Evolutionary conservation across 208 protist genomes (phyloP).

Genomic region (Trichomonas gallinae): DNA sequence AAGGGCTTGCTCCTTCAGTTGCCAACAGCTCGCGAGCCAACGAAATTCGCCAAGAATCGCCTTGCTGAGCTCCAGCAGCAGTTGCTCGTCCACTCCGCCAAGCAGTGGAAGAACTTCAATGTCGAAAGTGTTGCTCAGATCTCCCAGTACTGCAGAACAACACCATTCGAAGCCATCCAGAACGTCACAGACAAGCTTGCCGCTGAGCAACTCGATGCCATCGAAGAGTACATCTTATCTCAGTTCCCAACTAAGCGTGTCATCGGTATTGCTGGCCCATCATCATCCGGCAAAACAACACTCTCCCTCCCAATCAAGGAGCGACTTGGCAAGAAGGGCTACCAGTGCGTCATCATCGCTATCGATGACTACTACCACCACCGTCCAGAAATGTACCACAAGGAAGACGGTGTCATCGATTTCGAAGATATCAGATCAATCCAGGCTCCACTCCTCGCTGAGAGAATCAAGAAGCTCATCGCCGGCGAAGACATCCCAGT

Average conservation of each 20-base stretch:
- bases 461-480: neutral
- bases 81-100: neutral
- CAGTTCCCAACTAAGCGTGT: neutral
- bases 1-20: neutral
- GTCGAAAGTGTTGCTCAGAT: neutral
- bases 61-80: neutral
- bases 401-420: neutral
- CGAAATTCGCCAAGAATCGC: neutral
- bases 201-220: neutral
- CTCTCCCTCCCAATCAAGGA: neutral
- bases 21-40: neutral
- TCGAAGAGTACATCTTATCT: neutral
- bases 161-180: neutral
- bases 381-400: neutral
- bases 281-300: neutral
- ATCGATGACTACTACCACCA: conserved; percentile 8
- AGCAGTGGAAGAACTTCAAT: neutral
- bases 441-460: neutral
- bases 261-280: neutral
- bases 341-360: neutral
- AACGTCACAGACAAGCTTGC: neutral
- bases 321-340: neutral
- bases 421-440: neutral
- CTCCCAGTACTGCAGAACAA: neutral
- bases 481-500: neutral